A percentile compares a stretch with the other conserved stretches of the same genome.
Conservation (phyloP, 2,329 filamentous ascomycete genomes). For the Botryotinia globosa region DNA sequence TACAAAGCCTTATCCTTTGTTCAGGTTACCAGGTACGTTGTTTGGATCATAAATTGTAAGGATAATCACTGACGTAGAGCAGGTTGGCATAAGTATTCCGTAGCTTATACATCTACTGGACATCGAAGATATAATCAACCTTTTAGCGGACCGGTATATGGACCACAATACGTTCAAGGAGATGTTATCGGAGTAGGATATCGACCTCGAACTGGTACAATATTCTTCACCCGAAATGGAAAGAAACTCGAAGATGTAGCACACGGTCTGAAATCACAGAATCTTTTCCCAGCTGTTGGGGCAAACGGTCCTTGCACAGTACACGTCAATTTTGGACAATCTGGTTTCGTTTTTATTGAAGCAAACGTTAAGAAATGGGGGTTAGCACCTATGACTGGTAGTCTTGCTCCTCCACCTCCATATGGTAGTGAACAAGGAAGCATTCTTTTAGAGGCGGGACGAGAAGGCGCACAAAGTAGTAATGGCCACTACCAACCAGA, state of each 20-base stretch:
- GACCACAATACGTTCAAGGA: slow-evolving; percentile 81
- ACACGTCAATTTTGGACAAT: slow-evolving; percentile 97
- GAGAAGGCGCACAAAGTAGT: slow-evolving; percentile 52
- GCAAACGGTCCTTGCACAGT: slow-evolving; percentile 89
- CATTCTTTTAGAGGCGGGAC: slow-evolving; percentile 84
- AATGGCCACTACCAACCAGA: slow-evolving; percentile 41
- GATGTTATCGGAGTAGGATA: slow-evolving; percentile 97
- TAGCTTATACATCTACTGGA: slow-evolving; percentile 87
- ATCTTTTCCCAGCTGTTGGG: slow-evolving; percentile 97
- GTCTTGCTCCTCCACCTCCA: slow-evolving; percentile 88
- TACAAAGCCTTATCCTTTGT: slow-evolving; percentile 95
- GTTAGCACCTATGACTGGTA: slow-evolving; percentile 90
- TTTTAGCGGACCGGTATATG: slow-evolving; percentile 76
- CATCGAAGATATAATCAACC: slow-evolving; percentile 90
- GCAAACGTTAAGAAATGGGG: slow-evolving; percentile 99
- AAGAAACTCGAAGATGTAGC: slow-evolving; percentile 94
- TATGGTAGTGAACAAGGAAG: slow-evolving; percentile 97
- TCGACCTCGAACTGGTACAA: slow-evolving; percentile 84
- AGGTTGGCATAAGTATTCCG: slow-evolving; percentile 91
- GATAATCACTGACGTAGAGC: slow-evolving; percentile 8
- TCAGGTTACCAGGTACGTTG: slow-evolving; percentile 79
- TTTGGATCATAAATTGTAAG: slow-evolving; percentile 1
- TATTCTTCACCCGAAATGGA: slow-evolving; percentile 98
- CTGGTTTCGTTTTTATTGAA: slow-evolving; percentile 98
- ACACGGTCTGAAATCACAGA: slow-evolving; percentile 89